Percentiles rank a stretch among this genome's conserved stretches.
These are phyloP conservation scores for Alternaria arbusti DNA, from an alignment of 2,329 filamentous ascomycete genomes.

Conservation along the genomic window DNA sequence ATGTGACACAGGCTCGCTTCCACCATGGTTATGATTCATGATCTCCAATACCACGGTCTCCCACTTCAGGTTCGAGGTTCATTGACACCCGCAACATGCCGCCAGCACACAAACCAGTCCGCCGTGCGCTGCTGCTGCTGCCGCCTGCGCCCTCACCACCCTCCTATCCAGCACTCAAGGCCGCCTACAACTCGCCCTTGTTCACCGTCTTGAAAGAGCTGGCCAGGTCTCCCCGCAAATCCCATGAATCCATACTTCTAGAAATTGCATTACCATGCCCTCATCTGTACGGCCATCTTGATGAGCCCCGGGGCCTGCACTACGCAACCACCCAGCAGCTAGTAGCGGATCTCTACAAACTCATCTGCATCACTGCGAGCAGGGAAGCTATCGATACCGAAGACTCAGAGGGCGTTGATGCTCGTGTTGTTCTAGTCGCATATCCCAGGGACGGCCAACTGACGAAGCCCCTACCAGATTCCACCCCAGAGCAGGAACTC, in stretches of 20 bases:
- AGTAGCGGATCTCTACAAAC: constrained; percentile 77
- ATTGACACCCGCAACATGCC: constrained; percentile 32
- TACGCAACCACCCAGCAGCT: constrained; percentile 77
- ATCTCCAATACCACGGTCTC: not conserved
- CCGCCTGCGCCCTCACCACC: constrained; percentile 52
- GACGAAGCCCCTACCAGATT: constrained; percentile 25
- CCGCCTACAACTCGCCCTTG: constrained; percentile 52
- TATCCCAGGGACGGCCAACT: constrained; percentile 53
- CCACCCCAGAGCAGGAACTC: constrained; percentile 37
- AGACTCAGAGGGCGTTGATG: constrained; percentile 75
- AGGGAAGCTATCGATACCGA: constrained; percentile 67
- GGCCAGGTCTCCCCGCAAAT: constrained; percentile 36
- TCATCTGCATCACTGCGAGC: constrained; percentile 75
- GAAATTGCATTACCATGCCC: constrained; percentile 70
- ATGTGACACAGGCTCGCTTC: not conserved
- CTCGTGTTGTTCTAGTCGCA: constrained; percentile 75
- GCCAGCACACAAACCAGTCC: constrained; percentile 21
- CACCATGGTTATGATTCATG: not conserved
- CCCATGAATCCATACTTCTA: constrained; percentile 51
- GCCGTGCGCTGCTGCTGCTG: constrained; percentile 51
- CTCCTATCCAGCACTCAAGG: constrained; percentile 50
- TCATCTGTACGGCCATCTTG: constrained; percentile 61
- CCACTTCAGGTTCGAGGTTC: not conserved
- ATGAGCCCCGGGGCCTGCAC: constrained; percentile 60
- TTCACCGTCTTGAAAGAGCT: constrained; percentile 52